These are phyloP conservation scores for Filosporella fistucella DNA, from an alignment of 495 filamentous ascomycete species.

Conservation along the genomic window DNA sequence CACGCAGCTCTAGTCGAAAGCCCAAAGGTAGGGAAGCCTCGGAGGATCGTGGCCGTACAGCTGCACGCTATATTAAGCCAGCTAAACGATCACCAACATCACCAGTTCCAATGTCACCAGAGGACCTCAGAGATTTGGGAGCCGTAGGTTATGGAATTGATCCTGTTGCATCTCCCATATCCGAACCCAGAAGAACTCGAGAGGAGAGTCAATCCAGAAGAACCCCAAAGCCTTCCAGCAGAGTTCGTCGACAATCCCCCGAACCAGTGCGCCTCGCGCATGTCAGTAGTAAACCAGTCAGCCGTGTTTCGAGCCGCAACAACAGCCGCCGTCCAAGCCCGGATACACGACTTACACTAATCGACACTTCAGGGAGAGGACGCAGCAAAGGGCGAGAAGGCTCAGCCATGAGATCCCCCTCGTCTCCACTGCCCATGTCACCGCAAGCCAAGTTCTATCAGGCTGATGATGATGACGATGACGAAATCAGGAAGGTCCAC, in stretches of 20 bases:
- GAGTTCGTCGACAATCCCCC: slow-evolving; percentile 20
- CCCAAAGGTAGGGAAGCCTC: slow-evolving; percentile 54
- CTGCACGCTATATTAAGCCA: slow-evolving; percentile 66
- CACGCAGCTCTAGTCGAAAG: slow-evolving; percentile 45
- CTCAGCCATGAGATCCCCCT: slow-evolving; percentile 66
- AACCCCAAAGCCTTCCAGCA: slow-evolving; percentile 20
- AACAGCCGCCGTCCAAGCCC: slow-evolving; percentile 47
- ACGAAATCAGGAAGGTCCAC: slow-evolving; percentile 53
- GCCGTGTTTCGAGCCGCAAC: slow-evolving; percentile 37
- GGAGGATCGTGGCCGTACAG: slow-evolving; percentile 61
- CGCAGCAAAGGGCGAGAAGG: slow-evolving; percentile 45
- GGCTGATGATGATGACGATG: slow-evolving; percentile 28
- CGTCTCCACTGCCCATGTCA: slow-evolving; percentile 71
- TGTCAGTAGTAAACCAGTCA: slow-evolving; percentile 28
- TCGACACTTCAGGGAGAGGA: slow-evolving; percentile 35
- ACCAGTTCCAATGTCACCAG: slow-evolving; percentile 86
- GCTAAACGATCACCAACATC: slow-evolving; percentile 87
- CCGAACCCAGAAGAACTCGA: slow-evolving; percentile 13
- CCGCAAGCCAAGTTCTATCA: slow-evolving; percentile 35
- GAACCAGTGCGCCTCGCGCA: slow-evolving; percentile 30
- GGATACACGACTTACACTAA: slow-evolving; percentile 23
- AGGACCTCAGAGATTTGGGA: slow-evolving; percentile 51
- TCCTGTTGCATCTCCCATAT: not conserved
- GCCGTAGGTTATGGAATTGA: slow-evolving; percentile 17
- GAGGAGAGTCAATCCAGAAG: slow-evolving; percentile 20